Percentiles rank a stretch among this genome's conserved stretches.
Conservation (phyloP, 208 protist genomes). For the Acanthamoeba divionensis region DNA sequence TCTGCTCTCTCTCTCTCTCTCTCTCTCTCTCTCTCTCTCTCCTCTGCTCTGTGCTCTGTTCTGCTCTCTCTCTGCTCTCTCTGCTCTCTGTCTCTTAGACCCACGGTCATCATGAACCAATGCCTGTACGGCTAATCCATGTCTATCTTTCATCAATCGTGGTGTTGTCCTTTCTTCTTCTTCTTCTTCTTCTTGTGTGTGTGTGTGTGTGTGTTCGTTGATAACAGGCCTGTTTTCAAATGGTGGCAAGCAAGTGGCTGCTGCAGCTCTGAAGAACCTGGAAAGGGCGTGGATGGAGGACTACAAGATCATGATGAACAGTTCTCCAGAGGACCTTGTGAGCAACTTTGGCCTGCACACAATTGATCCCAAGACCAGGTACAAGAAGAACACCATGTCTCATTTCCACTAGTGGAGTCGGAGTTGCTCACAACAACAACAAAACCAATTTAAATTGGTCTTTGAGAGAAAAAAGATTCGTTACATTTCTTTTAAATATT, state of each 20-base stretch:
- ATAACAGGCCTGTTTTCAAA: background rate
- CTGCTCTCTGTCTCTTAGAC: no score
- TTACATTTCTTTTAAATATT: no score
- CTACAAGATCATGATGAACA: constrained; percentile 48
- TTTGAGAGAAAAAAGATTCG: no score
- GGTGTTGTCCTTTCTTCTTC: background rate
- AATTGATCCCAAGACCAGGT: background rate
- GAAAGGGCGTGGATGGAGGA: background rate
- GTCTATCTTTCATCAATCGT: background rate
- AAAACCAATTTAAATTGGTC: no score
- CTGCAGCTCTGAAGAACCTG: background rate
- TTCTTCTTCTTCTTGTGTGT: background rate
- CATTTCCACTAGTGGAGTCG: no score
- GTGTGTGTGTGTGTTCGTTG: background rate
- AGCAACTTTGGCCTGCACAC: constrained; percentile 30
- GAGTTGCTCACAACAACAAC: no score
- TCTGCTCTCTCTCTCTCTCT: no score
- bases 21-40: no score
- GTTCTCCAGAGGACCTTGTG: background rate
- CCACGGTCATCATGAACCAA: no score
- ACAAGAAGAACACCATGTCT: constrained; percentile 10
- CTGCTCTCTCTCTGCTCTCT: no score
- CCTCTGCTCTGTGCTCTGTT: no score
- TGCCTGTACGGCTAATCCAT: no score
- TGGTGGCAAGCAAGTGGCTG: background rate